Conservation (phyloP, 148 eudicot genomes). For the Chenopodium suecicum region DNA sequence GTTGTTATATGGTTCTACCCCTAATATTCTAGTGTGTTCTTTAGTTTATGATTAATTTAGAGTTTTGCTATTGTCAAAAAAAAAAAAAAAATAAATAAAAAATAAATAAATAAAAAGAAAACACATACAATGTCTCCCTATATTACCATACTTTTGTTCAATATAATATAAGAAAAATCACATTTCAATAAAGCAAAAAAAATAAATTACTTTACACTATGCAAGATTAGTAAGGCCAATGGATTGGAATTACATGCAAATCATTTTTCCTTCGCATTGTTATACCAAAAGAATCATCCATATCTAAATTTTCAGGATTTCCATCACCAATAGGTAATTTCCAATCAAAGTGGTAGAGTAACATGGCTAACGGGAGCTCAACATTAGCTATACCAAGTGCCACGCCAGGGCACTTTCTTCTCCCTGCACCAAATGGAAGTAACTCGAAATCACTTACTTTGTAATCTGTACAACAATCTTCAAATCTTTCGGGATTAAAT, state of each 20-base stretch:
- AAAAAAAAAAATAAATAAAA: too few relatives aligned
- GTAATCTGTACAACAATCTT: conserved; percentile 21
- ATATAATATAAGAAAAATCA: too few relatives aligned
- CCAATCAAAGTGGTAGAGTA: conserved; percentile 40
- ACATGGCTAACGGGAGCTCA: conserved; percentile 27
- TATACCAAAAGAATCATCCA: conserved; percentile 23
- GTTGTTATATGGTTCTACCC: too few relatives aligned
- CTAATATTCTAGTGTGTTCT: too few relatives aligned
- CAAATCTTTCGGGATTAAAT: conserved; percentile 39
- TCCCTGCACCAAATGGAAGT: conserved; percentile 40
- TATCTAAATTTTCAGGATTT: conserved; percentile 16
- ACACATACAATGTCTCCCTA: too few relatives aligned
- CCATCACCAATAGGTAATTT: conserved; percentile 19
- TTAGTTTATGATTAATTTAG: too few relatives aligned
- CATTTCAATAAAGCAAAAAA: too few relatives aligned
- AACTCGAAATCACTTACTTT: conserved; percentile 29
- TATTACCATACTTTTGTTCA: too few relatives aligned
- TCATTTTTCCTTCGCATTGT: conserved; percentile 14
- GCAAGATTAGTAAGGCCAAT: too few relatives aligned
- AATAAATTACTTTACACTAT: too few relatives aligned
- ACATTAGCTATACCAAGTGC: conserved; percentile 26
- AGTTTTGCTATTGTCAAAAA: too few relatives aligned
- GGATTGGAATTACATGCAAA: not conserved
- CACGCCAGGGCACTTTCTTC: conserved; percentile 38
- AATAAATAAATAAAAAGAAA: too few relatives aligned